Evolutionary conservation across 148 eudicot species (phyloP).

Genomic region (Vaccinium myrtillus): DNA sequence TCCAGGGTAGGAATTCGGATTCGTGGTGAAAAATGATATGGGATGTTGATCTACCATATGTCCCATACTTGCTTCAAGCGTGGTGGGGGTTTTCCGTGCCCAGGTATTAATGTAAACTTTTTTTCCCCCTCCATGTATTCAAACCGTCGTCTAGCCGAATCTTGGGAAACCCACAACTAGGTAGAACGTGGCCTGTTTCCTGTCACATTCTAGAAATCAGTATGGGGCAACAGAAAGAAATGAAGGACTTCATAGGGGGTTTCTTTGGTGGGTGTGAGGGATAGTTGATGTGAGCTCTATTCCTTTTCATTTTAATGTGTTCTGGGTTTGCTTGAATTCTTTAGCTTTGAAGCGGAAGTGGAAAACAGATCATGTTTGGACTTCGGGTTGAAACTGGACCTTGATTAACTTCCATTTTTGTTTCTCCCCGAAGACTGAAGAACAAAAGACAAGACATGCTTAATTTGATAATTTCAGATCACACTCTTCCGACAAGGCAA

Average conservation of each 20-base stretch:
- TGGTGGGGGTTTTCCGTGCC: conserved; percentile 81
- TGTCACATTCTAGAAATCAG: too few species aligned
- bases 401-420: too few species aligned
- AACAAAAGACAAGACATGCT: too few species aligned
- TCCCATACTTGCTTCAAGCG: conserved; percentile 93
- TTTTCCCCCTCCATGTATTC: too few species aligned
- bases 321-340: neutral
- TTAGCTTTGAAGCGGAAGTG: neutral
- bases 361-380: neutral
- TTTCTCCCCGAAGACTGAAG: too few species aligned
- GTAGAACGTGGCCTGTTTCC: too few species aligned
- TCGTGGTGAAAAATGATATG: conserved; percentile 91
- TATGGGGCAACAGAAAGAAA: too few species aligned
- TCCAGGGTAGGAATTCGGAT: conserved; percentile 65
- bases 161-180: too few species aligned
- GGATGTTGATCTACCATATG: conserved; percentile 99
- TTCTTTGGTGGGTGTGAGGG: neutral
- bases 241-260: neutral
- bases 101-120: conserved; percentile 45
- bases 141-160: too few species aligned
- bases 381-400: neutral
- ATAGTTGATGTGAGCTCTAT: neutral
- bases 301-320: neutral
- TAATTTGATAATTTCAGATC: too few species aligned
- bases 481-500: too few species aligned